A percentile compares a stretch with the other conserved stretches of the same genome.
Conservation (phyloP, 495 filamentous ascomycete genomes). For the Penicillium odoratum region DNA sequence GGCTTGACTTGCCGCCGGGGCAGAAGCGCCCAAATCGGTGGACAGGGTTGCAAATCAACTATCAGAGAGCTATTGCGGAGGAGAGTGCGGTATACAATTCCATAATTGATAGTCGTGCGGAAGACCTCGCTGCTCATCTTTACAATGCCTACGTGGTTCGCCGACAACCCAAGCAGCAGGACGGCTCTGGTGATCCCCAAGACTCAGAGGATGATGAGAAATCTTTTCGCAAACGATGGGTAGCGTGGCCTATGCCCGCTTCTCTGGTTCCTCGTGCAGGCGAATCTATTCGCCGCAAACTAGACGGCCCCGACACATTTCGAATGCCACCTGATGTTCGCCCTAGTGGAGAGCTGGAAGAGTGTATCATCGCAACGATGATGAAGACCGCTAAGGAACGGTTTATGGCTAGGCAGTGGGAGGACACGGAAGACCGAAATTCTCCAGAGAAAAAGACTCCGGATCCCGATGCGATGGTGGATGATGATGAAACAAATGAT, state of each 20-base stretch:
- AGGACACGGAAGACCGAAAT: constrained; percentile 6
- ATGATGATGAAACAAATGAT: constrained; percentile 2
- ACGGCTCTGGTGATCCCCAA: constrained; percentile 26
- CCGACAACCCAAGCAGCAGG: constrained; percentile 35
- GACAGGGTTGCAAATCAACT: constrained; percentile 56
- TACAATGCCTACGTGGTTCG: constrained; percentile 71
- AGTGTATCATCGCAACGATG: constrained; percentile 62
- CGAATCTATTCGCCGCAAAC: constrained; percentile 42
- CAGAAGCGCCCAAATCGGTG: constrained; percentile 52
- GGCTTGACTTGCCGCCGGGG: constrained; percentile 23
- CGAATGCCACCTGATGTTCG: constrained; percentile 40
- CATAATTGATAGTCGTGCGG: constrained; percentile 54
- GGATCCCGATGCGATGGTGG: constrained; percentile 6
- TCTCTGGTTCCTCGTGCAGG: constrained; percentile 58
- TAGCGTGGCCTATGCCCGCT: constrained; percentile 72
- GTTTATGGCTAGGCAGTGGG: constrained; percentile 47
- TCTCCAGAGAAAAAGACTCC: neutral
- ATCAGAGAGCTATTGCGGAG: constrained; percentile 55
- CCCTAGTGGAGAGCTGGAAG: constrained; percentile 62
- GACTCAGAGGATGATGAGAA: constrained; percentile 17
- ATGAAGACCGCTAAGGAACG: constrained; percentile 63
- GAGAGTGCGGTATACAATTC: constrained; percentile 60
- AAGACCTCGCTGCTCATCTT: constrained; percentile 71
- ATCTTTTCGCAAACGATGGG: constrained; percentile 59
- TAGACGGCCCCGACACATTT: constrained; percentile 49